Base-by-base conservation (phyloP, 805 yeast species). In the Sungouiella thailandica region DNA sequence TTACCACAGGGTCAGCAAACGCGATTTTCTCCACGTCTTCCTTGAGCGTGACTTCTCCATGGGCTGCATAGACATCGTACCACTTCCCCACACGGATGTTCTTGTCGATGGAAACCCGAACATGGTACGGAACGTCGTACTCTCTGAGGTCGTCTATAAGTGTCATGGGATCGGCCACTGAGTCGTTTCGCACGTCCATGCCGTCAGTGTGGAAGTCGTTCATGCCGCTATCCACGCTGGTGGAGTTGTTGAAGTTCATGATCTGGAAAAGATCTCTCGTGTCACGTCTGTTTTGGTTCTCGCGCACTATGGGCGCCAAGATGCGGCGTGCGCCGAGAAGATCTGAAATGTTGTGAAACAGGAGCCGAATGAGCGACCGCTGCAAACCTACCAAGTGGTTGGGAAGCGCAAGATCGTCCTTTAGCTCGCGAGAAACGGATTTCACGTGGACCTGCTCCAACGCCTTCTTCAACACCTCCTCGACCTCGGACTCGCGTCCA, bases 81-180 rank as follows among this genome's bases (percentile, higher is more conserved):
- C 99, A 93, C 58, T 89, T 89, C 12, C 98, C 97, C 7, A 89
- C 95, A 42, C 98, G 71, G 17, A 90, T 65, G 48, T 85, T 71
- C 37, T 74, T 72, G 57, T 94, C 98, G 17, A 94, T 93, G n/a
- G 96, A 79, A 0, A 93, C 97, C 40, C 99, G 74, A 2, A 89
- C 96, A 53, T 89, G 96, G 50, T 85, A 93, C 0, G 98, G 98
- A 4, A 93, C 97, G 55, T 93, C 99, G 47, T 85, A 88, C 56
- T 93, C 99, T 45, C 90, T 70, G 20, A 93, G 74, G 49, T 90
- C 97, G 35, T 78, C 80, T 11, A 93, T 74, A 30, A 69, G 69
- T 23, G 77, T 77, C 2, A 79, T 66, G 3, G 89, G 83, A 40
- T 80, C 84, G 7, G 52, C 50, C 35, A 31, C 33, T 9, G 39